These are phyloP conservation scores for Populus hybrid DNA, from an alignment of 441 rosid genomes.

Conservation along the genomic window DNA sequence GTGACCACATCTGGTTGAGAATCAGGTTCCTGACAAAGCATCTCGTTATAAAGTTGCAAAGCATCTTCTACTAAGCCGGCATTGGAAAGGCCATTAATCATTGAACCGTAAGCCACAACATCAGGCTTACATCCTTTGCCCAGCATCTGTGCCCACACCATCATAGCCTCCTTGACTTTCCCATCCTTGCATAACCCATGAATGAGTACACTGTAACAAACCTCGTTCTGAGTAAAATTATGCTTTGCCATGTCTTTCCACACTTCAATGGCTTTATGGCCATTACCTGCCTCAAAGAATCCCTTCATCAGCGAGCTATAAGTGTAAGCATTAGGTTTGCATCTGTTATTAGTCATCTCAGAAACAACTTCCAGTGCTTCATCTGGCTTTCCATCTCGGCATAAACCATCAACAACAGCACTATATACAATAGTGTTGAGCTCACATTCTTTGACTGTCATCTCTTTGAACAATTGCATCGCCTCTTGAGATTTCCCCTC, in stretches of 20 bases:
- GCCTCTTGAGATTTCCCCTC: slow-evolving; percentile 68
- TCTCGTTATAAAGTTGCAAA: slow-evolving; percentile 75
- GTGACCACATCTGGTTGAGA: slow-evolving; percentile 87
- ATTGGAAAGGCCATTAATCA: slow-evolving; percentile 73
- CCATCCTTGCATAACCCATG: too few relatives aligned
- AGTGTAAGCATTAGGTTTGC: slow-evolving; percentile 71
- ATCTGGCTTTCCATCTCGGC: slow-evolving; percentile 61
- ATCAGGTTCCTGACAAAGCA: slow-evolving; percentile 66
- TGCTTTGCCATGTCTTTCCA: slow-evolving; percentile 66
- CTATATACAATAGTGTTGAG: slow-evolving; percentile 66
- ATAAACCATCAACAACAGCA: slow-evolving; percentile 71
- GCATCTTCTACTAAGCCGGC: slow-evolving; percentile 57
- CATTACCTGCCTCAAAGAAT: slow-evolving; percentile 53
- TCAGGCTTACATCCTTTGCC: slow-evolving; percentile 71
- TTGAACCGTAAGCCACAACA: slow-evolving; percentile 70
- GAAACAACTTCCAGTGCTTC: slow-evolving; percentile 59
- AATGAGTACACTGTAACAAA: too few relatives aligned
- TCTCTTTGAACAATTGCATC: slow-evolving; percentile 57
- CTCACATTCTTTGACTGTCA: slow-evolving; percentile 49
- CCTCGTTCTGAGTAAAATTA: slow-evolving; percentile 40
- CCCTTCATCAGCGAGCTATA: slow-evolving; percentile 93
- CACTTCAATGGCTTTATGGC: slow-evolving; percentile 64
- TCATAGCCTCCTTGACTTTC: too few relatives aligned
- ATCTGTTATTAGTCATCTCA: slow-evolving; percentile 59
- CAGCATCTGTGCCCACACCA: too few relatives aligned